Percentiles rank a stretch among this genome's conserved stretches.
Evolutionary conservation across 306 rosid species (phyloP).

Genomic region (Gleditsia sinensis): DNA sequence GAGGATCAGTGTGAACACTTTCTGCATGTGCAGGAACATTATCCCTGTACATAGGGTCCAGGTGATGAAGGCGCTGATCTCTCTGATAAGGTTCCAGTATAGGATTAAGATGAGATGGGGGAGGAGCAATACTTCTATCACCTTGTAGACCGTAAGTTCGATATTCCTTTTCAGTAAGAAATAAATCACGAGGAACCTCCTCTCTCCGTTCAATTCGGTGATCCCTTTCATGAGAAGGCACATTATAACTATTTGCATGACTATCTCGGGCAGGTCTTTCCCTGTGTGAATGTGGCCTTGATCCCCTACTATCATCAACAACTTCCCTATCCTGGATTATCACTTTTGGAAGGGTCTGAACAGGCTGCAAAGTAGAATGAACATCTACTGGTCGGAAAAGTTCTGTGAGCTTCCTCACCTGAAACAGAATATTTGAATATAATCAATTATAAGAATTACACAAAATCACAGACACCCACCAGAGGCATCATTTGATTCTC

Average conservation of each 20-base stretch:
- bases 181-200: constrained; percentile 58
- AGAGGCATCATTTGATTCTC: constrained; percentile 28
- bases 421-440: constrained; percentile 35
- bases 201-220: constrained; percentile 40
- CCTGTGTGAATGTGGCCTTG: constrained; percentile 31
- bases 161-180: constrained; percentile 68
- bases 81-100: constrained; percentile 44
- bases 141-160: constrained; percentile 74
- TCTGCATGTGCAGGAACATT: constrained; percentile 45
- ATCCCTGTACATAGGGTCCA: constrained; percentile 40
- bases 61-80: constrained; percentile 47
- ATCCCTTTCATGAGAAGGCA: constrained; percentile 49
- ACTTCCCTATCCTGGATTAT: constrained; percentile 39
- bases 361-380: constrained; percentile 37
- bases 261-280: constrained; percentile 42
- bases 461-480: constrained; percentile 6
- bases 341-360: constrained; percentile 36
- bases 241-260: constrained; percentile 28
- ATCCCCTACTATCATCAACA: constrained; percentile 35
- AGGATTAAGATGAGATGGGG: constrained; percentile 39
- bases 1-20: constrained; percentile 42
- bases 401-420: constrained; percentile 80
- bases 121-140: constrained; percentile 51
- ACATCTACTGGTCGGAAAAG: constrained; percentile 68
- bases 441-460: constrained; percentile 23